These are phyloP conservation scores for Aspergillus bombycis DNA, from an alignment of 2,329 filamentous ascomycete species.

Conservation along the genomic window DNA sequence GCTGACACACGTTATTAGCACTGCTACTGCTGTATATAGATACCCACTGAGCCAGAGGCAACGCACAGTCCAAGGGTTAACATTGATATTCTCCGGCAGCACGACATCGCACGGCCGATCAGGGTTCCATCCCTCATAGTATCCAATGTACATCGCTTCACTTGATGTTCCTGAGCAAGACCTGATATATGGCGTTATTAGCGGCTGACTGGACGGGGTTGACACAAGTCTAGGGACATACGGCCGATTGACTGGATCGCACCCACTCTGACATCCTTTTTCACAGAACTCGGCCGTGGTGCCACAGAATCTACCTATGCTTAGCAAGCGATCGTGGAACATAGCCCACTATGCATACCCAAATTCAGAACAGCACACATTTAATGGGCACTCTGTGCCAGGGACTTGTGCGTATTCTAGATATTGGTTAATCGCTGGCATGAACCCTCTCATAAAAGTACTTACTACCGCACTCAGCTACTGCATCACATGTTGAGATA, in stretches of 20 bases:
- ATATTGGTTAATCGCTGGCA: no score
- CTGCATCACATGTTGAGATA: slow-evolving; percentile 20
- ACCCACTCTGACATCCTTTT: neutral
- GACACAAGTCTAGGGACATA: no score
- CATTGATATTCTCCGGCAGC: slow-evolving; percentile 14
- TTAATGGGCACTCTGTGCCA: slow-evolving; percentile 13
- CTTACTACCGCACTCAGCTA: slow-evolving; percentile 21
- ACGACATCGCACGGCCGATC: slow-evolving; percentile 11
- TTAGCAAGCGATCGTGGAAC: no score
- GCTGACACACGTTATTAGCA: neutral
- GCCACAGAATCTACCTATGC: neutral
- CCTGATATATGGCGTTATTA: neutral
- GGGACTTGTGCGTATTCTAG: slow-evolving; percentile 11
- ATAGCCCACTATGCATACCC: neutral
- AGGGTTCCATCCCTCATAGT: slow-evolving; percentile 20
- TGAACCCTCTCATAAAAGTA: no score
- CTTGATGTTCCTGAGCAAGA: slow-evolving; percentile 15
- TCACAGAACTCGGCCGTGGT: slow-evolving; percentile 4
- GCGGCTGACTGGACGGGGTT: no score
- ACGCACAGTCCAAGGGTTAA: slow-evolving; percentile 16
- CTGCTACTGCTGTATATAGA: no score
- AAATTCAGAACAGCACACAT: slow-evolving; percentile 20
- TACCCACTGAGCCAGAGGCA: neutral
- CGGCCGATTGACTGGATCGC: neutral
- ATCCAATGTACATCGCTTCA: slow-evolving; percentile 15